Evolutionary conservation across 495 filamentous ascomycete species (phyloP).

Genomic region (Oidiodendron maius): DNA sequence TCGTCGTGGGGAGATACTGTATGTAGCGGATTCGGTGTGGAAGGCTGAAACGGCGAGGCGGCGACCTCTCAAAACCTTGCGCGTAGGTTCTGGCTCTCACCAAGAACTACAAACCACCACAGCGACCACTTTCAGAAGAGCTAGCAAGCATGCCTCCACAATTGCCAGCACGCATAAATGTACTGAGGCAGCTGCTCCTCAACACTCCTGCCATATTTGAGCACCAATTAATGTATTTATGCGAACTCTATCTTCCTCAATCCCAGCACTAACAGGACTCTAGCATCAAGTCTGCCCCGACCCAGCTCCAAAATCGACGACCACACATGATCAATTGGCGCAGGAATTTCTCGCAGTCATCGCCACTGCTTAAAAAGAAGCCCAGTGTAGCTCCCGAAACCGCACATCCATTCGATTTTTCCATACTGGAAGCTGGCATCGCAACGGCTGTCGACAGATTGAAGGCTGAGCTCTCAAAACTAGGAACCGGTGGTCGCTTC

Average conservation of each 20-base stretch:
- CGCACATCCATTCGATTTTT: conserved; percentile 63
- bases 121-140: too few species aligned
- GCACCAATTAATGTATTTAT: conserved; percentile 3
- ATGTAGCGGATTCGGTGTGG: too few species aligned
- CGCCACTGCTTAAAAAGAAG: conserved; percentile 19
- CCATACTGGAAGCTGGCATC: conserved; percentile 55
- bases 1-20: too few species aligned
- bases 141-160: conserved; percentile 13
- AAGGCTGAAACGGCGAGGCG: conserved; percentile 14
- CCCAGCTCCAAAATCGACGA: conserved; percentile 11
- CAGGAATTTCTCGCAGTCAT: conserved; percentile 22
- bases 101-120: too few species aligned
- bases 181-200: conserved; percentile 6
- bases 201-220: background rate
- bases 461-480: conserved; percentile 56
- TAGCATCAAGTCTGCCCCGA: background rate
- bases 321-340: conserved; percentile 11
- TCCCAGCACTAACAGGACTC: background rate
- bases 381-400: conserved; percentile 13
- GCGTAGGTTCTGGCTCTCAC: too few species aligned
- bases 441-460: conserved; percentile 48
- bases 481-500: conserved; percentile 61
- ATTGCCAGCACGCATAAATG: conserved; percentile 9
- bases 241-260: background rate
- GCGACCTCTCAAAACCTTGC: too few species aligned